Base-by-base conservation (phyloP, 2,329 filamentous ascomycete genomes). In the Aspergillus sp. region DNA sequence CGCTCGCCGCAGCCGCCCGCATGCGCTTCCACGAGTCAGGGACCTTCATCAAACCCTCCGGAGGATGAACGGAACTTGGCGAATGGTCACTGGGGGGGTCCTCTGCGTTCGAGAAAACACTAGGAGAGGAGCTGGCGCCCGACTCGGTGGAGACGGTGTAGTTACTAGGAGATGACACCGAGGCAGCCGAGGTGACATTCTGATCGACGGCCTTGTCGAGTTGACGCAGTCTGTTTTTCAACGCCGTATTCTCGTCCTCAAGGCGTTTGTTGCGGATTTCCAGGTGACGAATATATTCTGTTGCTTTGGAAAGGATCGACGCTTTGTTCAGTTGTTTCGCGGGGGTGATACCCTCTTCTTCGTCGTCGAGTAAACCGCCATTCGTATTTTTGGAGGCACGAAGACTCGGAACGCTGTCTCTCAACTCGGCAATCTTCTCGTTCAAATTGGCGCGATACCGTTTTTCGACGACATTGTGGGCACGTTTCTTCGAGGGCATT, bases 381-480 rank as follows among this genome's bases (percentile, higher is more conserved):
- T 64, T 67, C 7, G 60, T 52, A 77, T 77, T 45, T 75, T 89
- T 90, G 35, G 85, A 90, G 61, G 91, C 89, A 45, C 92, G 85
- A 52, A 97, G 77, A 70, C 89, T 95, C 2, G 93, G 93, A 13
- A 97, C 91, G 65, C 90, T 95, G 70, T 96, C 91, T 62, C 92
- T 82, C 56, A 97, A 77, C 53, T 92, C 91, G 43, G 91, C 88
- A 63, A 97, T 97, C 76, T 97, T 97, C 68, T 96, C 93, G 67
- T 97, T 97, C 52, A 97, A 80, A 66, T 97, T 97, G 49, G 90
- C 96, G 63, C 93, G 86, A 72, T 97, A 97, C 60, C 93, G 81
- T 79, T 96, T 97, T 75, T 97, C 93, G 57, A 97, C 96, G 81
- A 97, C 94, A 72, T 96, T 97, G 74, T 97, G 93, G 2, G 93